These are phyloP conservation scores for Sphaerulina musiva DNA, from an alignment of 2,329 filamentous ascomycete species.

Conservation along the genomic window DNA sequence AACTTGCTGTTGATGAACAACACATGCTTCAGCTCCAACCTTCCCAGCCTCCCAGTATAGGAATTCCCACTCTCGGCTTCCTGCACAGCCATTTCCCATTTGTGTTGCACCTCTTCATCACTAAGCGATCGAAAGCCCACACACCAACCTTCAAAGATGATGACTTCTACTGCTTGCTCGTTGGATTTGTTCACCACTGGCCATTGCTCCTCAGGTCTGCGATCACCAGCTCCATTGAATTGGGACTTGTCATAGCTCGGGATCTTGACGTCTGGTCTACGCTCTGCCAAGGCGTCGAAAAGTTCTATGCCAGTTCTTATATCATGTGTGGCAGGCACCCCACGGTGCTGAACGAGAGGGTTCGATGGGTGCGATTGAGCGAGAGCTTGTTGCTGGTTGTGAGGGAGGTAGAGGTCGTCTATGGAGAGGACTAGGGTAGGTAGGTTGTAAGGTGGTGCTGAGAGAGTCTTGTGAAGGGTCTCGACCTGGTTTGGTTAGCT, in stretches of 20 bases:
- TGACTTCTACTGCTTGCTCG: conserved; percentile 48
- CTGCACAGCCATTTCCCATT: conserved; percentile 47
- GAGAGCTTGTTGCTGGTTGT: conserved; percentile 59
- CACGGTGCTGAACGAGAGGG: conserved; percentile 69
- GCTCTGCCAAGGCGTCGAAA: conserved; percentile 53
- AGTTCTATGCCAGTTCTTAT: conserved; percentile 57
- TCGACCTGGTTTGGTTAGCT: conserved; percentile 44
- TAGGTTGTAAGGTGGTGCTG: conserved; percentile 51
- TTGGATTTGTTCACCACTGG: conserved; percentile 49
- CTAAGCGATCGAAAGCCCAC: conserved; percentile 68
- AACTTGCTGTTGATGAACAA: conserved; percentile 55
- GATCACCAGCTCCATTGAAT: conserved; percentile 69
- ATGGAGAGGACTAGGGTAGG: conserved; percentile 69
- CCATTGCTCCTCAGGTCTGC: conserved; percentile 59
- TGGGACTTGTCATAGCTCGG: conserved; percentile 81
- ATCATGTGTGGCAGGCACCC: conserved; percentile 80
- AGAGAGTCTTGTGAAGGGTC: conserved; percentile 57
- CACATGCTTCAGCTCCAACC: conserved; percentile 52
- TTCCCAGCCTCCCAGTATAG: conserved; percentile 48
- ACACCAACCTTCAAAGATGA: conserved; percentile 88
- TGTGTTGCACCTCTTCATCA: conserved; percentile 49
- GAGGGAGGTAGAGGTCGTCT: conserved; percentile 82
- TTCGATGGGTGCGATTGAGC: conserved; percentile 62
- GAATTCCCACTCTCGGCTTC: conserved; percentile 39
- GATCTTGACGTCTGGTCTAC: conserved; percentile 50